phyloP scores from a whole-genome alignment of 2,329 filamentous ascomycete species.

The Paecilomyces formosus region DNA sequence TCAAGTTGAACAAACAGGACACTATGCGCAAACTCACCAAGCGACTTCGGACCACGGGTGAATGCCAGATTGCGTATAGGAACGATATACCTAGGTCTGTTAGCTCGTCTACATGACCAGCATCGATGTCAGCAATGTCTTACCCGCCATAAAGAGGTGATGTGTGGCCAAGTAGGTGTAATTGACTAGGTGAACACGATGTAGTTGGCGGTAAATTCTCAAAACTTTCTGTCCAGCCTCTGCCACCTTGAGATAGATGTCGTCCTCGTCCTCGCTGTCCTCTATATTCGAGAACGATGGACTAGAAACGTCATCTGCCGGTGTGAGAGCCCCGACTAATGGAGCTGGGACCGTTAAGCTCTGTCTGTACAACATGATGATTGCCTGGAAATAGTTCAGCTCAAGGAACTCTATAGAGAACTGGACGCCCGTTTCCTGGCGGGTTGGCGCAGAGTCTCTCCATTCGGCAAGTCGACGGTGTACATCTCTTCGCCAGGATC shows the following conservation, averaged over 20 bases:
- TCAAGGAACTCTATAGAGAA: conserved; percentile 88
- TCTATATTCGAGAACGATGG: conserved; percentile 41
- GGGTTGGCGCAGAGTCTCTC: conserved; percentile 74
- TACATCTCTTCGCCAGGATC: conserved; percentile 81
- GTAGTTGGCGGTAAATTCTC: conserved; percentile 81
- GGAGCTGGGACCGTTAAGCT: conserved; percentile 78
- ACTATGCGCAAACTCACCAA: conserved; percentile 53
- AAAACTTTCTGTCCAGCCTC: conserved; percentile 91
- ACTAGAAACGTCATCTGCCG: conserved; percentile 52
- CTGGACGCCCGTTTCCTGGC: conserved; percentile 72
- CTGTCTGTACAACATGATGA: conserved; percentile 92
- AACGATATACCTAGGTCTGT: conserved; percentile 64
- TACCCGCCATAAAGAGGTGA: conserved; percentile 93
- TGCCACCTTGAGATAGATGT: conserved; percentile 88
- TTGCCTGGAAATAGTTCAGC: conserved; percentile 94
- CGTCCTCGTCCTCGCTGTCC: conserved; percentile 66
- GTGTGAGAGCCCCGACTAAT: conserved; percentile 68
- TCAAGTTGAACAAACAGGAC: conserved; percentile 7
- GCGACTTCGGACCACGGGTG: conserved; percentile 74
- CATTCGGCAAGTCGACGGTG: conserved; percentile 76
- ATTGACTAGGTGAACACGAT: conserved; percentile 81
- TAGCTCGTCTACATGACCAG: conserved; percentile 6
- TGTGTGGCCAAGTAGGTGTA: conserved; percentile 95
- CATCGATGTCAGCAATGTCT: conserved; percentile 13
- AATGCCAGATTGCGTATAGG: conserved; percentile 96